These are phyloP conservation scores for Cladosporium sp. DNA, from an alignment of 2,329 filamentous ascomycete genomes.

Conservation along the genomic window DNA sequence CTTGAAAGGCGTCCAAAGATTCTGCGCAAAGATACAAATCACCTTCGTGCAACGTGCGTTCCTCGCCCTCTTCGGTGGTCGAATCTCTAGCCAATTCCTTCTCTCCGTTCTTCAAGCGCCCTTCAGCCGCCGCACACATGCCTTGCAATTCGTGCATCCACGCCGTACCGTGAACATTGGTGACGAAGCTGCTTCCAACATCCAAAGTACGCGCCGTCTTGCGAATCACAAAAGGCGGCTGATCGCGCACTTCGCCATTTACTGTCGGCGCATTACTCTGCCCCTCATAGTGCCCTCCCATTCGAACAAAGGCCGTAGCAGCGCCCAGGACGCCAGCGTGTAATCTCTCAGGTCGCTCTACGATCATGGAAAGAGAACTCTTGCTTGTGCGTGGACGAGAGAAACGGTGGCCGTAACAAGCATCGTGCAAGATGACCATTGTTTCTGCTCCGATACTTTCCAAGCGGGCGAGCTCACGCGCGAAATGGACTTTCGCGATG, in stretches of 20 bases:
- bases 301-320: conserved; percentile 80
- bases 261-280: conserved; percentile 56
- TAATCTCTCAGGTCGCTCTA: conserved; percentile 88
- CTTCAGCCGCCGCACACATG: conserved; percentile 77
- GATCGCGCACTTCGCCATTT: conserved; percentile 56
- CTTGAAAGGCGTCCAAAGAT: conserved; percentile 81
- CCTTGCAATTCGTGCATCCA: conserved; percentile 90
- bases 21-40: conserved; percentile 87
- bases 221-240: conserved; percentile 70
- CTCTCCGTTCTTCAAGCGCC: conserved; percentile 67
- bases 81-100: conserved; percentile 64
- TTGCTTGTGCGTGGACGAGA: conserved; percentile 74
- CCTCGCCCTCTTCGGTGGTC: conserved; percentile 35
- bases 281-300: conserved; percentile 72
- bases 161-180: conserved; percentile 79
- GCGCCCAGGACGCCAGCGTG: conserved; percentile 77
- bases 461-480: conserved; percentile 59
- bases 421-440: conserved; percentile 82
- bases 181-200: conserved; percentile 69
- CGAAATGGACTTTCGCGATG: conserved; percentile 52
- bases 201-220: conserved; percentile 69
- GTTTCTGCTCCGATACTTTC: conserved; percentile 49
- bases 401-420: conserved; percentile 90
- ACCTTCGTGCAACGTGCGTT: conserved; percentile 70
- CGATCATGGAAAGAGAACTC: conserved; percentile 67